Conservation (phyloP, 2,329 filamentous ascomycete species). For the Xylaria sp. region DNA sequence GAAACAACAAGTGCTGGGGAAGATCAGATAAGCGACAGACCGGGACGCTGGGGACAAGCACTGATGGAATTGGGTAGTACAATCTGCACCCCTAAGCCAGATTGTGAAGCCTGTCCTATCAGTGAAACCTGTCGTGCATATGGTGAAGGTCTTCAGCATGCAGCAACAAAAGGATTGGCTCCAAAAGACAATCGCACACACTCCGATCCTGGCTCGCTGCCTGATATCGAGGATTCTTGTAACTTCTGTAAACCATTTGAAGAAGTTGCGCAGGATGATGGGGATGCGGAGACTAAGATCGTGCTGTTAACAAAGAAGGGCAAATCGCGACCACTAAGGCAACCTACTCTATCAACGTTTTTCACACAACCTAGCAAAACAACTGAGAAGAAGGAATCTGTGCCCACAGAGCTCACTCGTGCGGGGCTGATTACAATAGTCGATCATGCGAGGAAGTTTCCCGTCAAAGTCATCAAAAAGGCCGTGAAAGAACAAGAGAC, state of each 20-base stretch:
- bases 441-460: constrained; percentile 57
- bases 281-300: constrained; percentile 30
- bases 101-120: constrained; percentile 59
- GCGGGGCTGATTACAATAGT: constrained; percentile 45
- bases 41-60: constrained; percentile 67
- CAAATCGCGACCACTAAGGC: constrained; percentile 26
- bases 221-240: constrained; percentile 59
- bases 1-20: constrained; percentile 21
- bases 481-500: constrained; percentile 58
- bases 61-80: constrained; percentile 71
- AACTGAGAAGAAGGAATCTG: constrained; percentile 10
- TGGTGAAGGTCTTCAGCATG: constrained; percentile 50
- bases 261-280: constrained; percentile 36
- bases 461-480: constrained; percentile 58
- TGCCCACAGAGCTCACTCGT: constrained; percentile 24
- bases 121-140: constrained; percentile 58
- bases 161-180: constrained; percentile 29
- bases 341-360: constrained; percentile 39
- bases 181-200: constrained; percentile 8
- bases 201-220: background rate
- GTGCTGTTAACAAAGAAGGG: constrained; percentile 19
- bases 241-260: constrained; percentile 55
- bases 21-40: constrained; percentile 51
- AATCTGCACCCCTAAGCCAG: constrained; percentile 64
- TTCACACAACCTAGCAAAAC: constrained; percentile 29